Evolutionary conservation across 2,329 filamentous ascomycete genomes (phyloP), one percentile per base, ranked within the genome.

Genomic region (Colletotrichum karsti): DNA sequence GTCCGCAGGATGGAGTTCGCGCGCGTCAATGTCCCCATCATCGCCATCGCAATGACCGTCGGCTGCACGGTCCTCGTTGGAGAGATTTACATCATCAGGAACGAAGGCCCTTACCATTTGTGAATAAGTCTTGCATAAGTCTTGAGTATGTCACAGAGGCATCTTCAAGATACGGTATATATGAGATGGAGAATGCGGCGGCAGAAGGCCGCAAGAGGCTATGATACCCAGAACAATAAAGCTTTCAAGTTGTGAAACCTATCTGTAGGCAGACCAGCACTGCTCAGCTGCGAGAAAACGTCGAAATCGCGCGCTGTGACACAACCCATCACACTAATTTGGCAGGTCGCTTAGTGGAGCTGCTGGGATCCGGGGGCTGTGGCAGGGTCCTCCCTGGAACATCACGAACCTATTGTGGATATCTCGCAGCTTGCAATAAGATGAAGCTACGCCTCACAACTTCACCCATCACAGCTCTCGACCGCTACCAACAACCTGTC

Each of bases 21-120:
- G 1, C 81, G 89, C 0, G 86, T 91, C 4, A 93, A 93, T 74
- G 75, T 92, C 13, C 90, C 90, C 0, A 93, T 93, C 48, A 93
- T 93, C 70, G 86, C 88, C 1, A 87, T 92, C 20, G 78, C 90
- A 2, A 93, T 92, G 90, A 83, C 83, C 1, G 85, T 92, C 0
- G 90, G 89, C 0, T 89, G 87, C 70, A 78, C 83, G 0, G 87
- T 91, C 1, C 78, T 93, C 9, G 80, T 91, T 7, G 90, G 87
- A 0, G 85, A 92, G 77, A 82, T 92, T 0, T 92, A 91, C 70
- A 84, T 92, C 53, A 80, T 84, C 28, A 81, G 87, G 67, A 76
- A 77, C 22, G 77, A 75, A 4, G 63, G 69, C 13, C 79, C 83
- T 1, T 74, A 89, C 24, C 70, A 64, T 4, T 26, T 59, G 56